Evolutionary conservation across 176 grass and related monocot species (phyloP), one percentile per base, ranked within the genome.

Genomic region (Luzula sylvatica): DNA sequence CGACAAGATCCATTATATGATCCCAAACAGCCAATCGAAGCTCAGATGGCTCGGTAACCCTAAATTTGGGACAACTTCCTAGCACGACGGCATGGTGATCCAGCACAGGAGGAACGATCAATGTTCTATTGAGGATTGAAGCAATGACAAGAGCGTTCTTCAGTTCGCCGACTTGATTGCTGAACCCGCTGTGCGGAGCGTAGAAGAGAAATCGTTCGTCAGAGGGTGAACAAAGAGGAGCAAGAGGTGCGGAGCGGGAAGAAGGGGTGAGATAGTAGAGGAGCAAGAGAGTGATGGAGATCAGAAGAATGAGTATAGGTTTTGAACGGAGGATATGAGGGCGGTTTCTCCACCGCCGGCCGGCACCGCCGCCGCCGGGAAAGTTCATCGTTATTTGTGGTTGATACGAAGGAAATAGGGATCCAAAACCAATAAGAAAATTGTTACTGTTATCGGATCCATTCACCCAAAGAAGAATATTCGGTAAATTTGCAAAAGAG

Each of bases 51-150:
- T 74, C 76, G 12, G 86, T 41, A 46, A 98, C 75, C 78, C 86
- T 80, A 58, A 98, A 98, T 68, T 98, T 98, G 19, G 86, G 81
- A 47, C 86, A 98, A 61, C 92, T 98, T 50, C 92, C 92, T 12
- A 98, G 85, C 47, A 51, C 78, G 55, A 98, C 78, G 52, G 92
- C 81, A 43, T 90, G 85, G 85, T 98, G 85, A 49, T 98, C 81
- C 41, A 98, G 85, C 55, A 90, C 92, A 3, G 78, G 85, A 20
- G 78, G 85, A 21, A 98, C 78, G 53, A 98, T 69, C 60, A 98
- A 68, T 16, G 92, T 90, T 59, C 81, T 81, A 66, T 98, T 98
- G 3, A 98, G 75, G 32, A 98, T 50, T 38, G 85, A 81, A 16
- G 83, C 84, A 1, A 78, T 57, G 13, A 98, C 70, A 22, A 72